Base-by-base conservation (phyloP, 2,329 filamentous ascomycete genomes). In the Thermoascus crustaceus region DNA sequence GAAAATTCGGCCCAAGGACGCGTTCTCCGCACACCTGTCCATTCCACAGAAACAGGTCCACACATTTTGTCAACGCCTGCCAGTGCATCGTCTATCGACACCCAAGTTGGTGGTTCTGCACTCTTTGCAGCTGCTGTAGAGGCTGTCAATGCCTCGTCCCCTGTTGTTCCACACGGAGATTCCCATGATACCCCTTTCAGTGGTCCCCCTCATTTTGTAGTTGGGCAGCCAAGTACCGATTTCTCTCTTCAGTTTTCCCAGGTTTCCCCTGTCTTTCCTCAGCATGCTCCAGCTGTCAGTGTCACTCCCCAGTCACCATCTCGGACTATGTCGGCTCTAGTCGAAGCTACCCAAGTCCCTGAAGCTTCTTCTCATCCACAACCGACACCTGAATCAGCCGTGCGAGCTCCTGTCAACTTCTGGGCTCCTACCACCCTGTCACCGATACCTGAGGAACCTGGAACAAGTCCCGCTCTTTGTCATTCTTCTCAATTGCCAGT, bases 391-490 rank as follows among this genome's bases (percentile, higher is more conserved):
- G 43, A 30, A 30, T 31, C 30, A 30, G 27, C 32, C 16, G 13
- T 13, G 13, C 30, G 30, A n/a, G 30, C 18, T 23, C 29, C 14
- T 30, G 21, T 14, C 30, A 32, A 13, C 19, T 35, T 33, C 32
- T 25, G 35, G 39, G 22, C 14, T 20, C 31, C 10, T 17, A 29
- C 16, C 17, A 16, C 29, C 17, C 33, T 49, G 29, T 48, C 41
- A 29, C 43, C 45, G 11, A 37, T 49, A 13, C 37, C 34, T 13
- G 46, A 47, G 34, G 36, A 35, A 10, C 13, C 14, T 17, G 39
- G 44, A 22, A 32, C 33, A 33, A 32, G 32, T 31, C 30, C 19
- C 11, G 3, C 10, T 9, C 30, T 26, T 23, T 38, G n/a, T n/a
- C n/a, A n/a, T n/a, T n/a, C n/a, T n/a, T n/a, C n/a, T n/a, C n/a